Evolutionary conservation across 2,329 filamentous ascomycete species (phyloP).

Genomic region (Pseudogymnoascus sp.): DNA sequence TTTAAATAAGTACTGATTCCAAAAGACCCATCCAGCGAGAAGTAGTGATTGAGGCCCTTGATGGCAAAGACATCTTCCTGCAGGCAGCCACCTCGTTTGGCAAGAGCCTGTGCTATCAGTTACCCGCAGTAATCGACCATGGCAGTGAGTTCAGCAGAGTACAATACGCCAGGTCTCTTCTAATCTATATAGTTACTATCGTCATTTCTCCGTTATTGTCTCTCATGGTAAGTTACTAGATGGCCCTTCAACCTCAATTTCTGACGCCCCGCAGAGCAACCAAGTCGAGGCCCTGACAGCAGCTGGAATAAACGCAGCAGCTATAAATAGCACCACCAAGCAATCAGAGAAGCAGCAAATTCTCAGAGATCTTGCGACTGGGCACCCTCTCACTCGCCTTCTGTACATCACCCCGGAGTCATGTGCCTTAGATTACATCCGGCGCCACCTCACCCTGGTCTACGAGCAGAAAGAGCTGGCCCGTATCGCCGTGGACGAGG

Average conservation of each 20-base stretch:
- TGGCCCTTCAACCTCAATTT: background rate
- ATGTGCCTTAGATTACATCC: slow-evolving; percentile 70
- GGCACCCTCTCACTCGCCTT: slow-evolving; percentile 73
- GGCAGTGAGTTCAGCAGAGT: slow-evolving; percentile 54
- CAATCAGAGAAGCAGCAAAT: slow-evolving; percentile 57
- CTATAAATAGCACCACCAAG: slow-evolving; percentile 77
- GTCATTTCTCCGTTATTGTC: slow-evolving; percentile 84
- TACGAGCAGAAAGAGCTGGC: slow-evolving; percentile 77
- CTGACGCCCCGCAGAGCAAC: slow-evolving; percentile 56
- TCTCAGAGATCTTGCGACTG: slow-evolving; percentile 74
- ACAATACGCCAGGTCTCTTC: background rate
- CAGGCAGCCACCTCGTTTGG: slow-evolving; percentile 88
- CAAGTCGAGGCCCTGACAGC: slow-evolving; percentile 75
- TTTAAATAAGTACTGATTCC: background rate
- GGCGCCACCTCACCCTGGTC: slow-evolving; percentile 63
- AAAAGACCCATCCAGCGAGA: slow-evolving; percentile 74
- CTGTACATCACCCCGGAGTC: slow-evolving; percentile 92
- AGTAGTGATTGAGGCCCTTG: slow-evolving; percentile 73
- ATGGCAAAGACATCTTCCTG: slow-evolving; percentile 83
- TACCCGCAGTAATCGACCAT: slow-evolving; percentile 78
- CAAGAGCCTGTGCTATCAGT: slow-evolving; percentile 87
- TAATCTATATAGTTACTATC: slow-evolving; percentile 59
- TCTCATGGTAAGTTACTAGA: slow-evolving; percentile 58
- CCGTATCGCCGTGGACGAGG: slow-evolving; percentile 84
- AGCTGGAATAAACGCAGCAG: slow-evolving; percentile 70